Evolutionary conservation across 2,329 filamentous ascomycete genomes (phyloP).

Genomic region (Xylaria sp.): DNA sequence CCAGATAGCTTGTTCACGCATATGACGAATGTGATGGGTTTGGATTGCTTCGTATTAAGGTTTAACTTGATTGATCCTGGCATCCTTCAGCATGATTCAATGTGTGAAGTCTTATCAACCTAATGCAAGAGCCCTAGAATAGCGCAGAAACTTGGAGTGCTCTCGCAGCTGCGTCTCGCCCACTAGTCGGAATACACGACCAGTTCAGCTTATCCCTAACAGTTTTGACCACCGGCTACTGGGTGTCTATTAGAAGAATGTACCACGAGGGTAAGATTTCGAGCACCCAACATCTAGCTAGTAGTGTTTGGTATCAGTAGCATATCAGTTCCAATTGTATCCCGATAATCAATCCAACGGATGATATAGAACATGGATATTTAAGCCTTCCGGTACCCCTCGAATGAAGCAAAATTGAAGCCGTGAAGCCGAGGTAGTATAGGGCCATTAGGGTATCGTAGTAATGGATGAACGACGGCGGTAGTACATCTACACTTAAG

Average conservation of each 20-base stretch:
- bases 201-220: background rate
- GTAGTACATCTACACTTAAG: conserved; percentile 22
- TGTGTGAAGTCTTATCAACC: background rate
- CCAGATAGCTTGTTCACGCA: background rate
- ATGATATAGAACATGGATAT: background rate
- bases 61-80: background rate
- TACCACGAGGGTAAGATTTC: background rate
- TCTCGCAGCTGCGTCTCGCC: conserved; percentile 2
- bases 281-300: background rate
- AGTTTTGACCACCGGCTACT: background rate
- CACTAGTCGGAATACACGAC: background rate
- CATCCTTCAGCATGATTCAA: background rate
- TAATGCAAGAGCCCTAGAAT: background rate
- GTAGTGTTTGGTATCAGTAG: background rate
- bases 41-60: background rate
- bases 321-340: background rate
- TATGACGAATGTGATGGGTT: background rate
- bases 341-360: background rate
- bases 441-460: conserved; percentile 17
- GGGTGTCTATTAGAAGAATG: background rate
- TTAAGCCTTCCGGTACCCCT: background rate
- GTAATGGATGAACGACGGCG: conserved; percentile 10
- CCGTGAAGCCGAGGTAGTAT: background rate
- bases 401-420: background rate
- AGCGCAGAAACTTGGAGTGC: background rate